phyloP scores from a whole-genome alignment of 1,284 basidiomycete species.

The Cryptococcus jaspeensis region DNA sequence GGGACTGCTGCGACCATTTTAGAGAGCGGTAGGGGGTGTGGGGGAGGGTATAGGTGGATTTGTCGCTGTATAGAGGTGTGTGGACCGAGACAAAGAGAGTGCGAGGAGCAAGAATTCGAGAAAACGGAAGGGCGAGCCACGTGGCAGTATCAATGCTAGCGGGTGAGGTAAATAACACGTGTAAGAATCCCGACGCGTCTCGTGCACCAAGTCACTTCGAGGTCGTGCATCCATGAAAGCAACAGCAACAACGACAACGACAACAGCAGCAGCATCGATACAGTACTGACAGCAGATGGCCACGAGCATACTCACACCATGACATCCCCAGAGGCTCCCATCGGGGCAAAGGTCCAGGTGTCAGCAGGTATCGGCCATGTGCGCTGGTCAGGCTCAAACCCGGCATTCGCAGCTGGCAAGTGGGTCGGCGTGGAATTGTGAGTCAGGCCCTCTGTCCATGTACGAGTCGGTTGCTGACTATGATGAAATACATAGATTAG shows the following conservation, averaged over 20 bases:
- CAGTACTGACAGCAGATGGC: neutral
- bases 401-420: slow-evolving; percentile 81
- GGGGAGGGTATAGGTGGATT: no score
- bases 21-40: neutral
- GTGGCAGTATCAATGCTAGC: neutral
- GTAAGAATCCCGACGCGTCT: neutral
- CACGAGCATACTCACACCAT: slow-evolving; percentile 18
- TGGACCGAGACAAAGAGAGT: no score
- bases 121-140: slow-evolving; percentile 7
- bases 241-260: neutral
- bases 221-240: neutral
- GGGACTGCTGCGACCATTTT: slow-evolving; percentile 42
- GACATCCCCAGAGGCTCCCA: slow-evolving; percentile 40
- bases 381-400: slow-evolving; percentile 76
- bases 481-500: slow-evolving; percentile 35
- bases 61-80: no score
- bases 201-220: neutral
- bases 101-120: slow-evolving; percentile 2
- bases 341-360: slow-evolving; percentile 61
- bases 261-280: neutral
- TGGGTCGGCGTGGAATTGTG: slow-evolving; percentile 93
- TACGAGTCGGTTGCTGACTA: neutral
- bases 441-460: slow-evolving; percentile 19
- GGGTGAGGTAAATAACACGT: neutral
- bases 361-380: slow-evolving; percentile 78